These are phyloP conservation scores for Rostrohypoxylon terebratum DNA, from an alignment of 495 filamentous ascomycete species.

Conservation along the genomic window DNA sequence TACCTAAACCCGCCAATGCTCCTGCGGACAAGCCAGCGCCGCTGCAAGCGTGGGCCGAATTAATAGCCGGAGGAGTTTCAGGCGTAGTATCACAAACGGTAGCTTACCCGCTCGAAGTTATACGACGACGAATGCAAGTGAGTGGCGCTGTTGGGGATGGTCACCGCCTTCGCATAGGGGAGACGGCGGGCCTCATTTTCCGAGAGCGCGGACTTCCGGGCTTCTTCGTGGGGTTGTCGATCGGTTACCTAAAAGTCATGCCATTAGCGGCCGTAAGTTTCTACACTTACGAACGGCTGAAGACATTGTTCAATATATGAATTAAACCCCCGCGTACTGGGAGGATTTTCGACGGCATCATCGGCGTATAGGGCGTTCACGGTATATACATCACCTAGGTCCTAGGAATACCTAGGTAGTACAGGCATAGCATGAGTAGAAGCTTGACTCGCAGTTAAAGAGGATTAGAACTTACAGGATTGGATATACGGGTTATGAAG, in stretches of 20 bases:
- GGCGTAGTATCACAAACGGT: slow-evolving; percentile 90
- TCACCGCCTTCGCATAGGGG: slow-evolving; percentile 76
- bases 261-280: slow-evolving; percentile 88
- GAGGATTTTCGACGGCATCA: slow-evolving; percentile 27
- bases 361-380: slow-evolving; percentile 41
- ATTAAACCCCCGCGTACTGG: slow-evolving; percentile 17
- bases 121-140: slow-evolving; percentile 94
- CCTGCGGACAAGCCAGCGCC: slow-evolving; percentile 69
- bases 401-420: slow-evolving; percentile 3
- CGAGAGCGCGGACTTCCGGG: slow-evolving; percentile 80
- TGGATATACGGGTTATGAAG: slow-evolving; percentile 12
- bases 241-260: slow-evolving; percentile 94
- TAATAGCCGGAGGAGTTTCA: slow-evolving; percentile 84
- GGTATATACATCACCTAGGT: slow-evolving; percentile 26
- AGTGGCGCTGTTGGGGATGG: slow-evolving; percentile 93
- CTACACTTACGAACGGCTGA: slow-evolving; percentile 83
- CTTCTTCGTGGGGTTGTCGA: slow-evolving; percentile 92
- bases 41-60: slow-evolving; percentile 83
- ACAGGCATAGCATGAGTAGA: slow-evolving; percentile 30
- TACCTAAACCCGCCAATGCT: slow-evolving; percentile 57
- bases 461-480: slow-evolving; percentile 7
- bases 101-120: slow-evolving; percentile 92
- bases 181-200: slow-evolving; percentile 80
- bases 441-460: slow-evolving; percentile 16
- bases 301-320: slow-evolving; percentile 74